phyloP scores from a whole-genome alignment of 139 green algal genomes.

The Micromonas pusilla region DNA sequence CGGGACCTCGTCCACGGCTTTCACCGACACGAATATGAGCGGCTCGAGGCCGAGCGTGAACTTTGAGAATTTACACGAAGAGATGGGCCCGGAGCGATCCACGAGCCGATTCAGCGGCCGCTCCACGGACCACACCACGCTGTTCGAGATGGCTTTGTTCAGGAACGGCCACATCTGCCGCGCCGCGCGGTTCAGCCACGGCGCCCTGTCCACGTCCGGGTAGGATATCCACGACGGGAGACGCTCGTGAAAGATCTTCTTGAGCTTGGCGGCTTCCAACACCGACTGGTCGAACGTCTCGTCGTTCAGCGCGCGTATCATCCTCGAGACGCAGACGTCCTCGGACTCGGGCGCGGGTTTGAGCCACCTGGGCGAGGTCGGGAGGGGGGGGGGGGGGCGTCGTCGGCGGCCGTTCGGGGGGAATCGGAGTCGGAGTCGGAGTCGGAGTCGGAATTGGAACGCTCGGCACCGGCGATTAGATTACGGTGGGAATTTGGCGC shows the following conservation, averaged over 20 bases:
- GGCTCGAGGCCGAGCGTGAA: conserved; percentile 6
- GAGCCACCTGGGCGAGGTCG: too few species aligned
- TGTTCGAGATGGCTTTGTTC: neutral
- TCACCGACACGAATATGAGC: neutral
- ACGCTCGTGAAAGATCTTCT: neutral
- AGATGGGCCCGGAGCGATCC: neutral
- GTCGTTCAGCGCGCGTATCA: neutral
- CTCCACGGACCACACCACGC: neutral
- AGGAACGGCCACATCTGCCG: neutral
- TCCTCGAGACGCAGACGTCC: too few species aligned
- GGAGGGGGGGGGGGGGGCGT: too few species aligned
- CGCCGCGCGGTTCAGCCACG: conserved; percentile 7
- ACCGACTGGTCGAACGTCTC: neutral
- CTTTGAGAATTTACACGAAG: neutral
- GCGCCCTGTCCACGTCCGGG: neutral
- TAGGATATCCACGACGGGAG: neutral
- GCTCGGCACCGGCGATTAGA: too few species aligned
- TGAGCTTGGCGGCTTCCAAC: neutral
- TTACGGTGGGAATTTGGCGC: too few species aligned
- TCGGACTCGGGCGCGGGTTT: too few species aligned
- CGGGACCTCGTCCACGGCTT: neutral
- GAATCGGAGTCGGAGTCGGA: too few species aligned
- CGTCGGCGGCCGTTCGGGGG: too few species aligned
- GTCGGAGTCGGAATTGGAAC: too few species aligned
- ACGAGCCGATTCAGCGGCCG: neutral